Evolutionary conservation across 257 asterid genomes (phyloP), one percentile per base, ranked within the genome.

Genomic region (Solanum piurae): DNA sequence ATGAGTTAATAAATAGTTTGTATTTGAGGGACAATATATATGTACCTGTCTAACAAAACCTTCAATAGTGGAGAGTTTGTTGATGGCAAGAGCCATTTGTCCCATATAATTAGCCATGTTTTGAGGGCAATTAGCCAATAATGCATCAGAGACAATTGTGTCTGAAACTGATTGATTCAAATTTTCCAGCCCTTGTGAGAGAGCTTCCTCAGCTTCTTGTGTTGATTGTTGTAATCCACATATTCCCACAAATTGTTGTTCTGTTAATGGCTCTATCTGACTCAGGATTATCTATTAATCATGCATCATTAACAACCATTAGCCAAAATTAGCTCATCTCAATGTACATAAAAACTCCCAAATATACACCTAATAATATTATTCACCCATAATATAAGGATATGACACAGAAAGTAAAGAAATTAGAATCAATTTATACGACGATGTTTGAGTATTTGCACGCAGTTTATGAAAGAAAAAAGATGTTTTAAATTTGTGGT

Each of bases 41-140:
- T 25, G 12, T 92, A 95, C 99, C 98, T 97, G 99, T 89, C 95
- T 80, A 42, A 95, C 93, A 86, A 95, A 95, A 3, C 96, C 96
- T 90, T 97, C 98, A 33, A 95, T 92, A 36, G 96, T 92, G 34
- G 96, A 89, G 89, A 97, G 97, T 72, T 95, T 94, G 97, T 87
- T 92, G 77, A 94, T 91, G 91, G 99, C 99, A 7, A 92, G 27
- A 31, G 97, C 94, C 98, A 95, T 94, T 38, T 94, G 96, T 16
- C 92, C 89, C 98, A 94, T 94, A 92, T 92, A 94, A 5, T 90
- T 89, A 25, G 90, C 93, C 94, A 93, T 92, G 69, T 93, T 93
- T 0, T 94, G 92, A 3, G 96, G 92, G 62, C 87, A 86, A 2
- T 77, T 42, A 83, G 89, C 90, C n/a, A 97, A 96, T 3, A 97